Evolutionary conservation across 257 asterid species (phyloP).

Genomic region (Gardenia jasminoides): DNA sequence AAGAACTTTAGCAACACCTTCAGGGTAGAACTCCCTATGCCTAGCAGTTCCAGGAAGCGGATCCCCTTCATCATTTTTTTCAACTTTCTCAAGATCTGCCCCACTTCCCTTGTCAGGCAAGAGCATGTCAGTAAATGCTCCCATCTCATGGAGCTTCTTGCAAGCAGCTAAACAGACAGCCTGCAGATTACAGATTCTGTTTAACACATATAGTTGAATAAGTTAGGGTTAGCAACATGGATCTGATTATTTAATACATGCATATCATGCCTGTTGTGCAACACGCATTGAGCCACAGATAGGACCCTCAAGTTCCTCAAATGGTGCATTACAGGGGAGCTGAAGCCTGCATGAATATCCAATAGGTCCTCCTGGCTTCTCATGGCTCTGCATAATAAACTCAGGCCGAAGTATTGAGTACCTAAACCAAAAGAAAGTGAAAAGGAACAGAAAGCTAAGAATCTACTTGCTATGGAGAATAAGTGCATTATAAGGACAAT

Average conservation of each 20-base stretch:
- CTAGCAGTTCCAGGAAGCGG: slow-evolving; percentile 97
- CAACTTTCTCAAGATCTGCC: slow-evolving; percentile 65
- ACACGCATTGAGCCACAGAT: slow-evolving; percentile 89
- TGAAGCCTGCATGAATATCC: slow-evolving; percentile 98
- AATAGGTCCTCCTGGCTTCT: slow-evolving; percentile 62
- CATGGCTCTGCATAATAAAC: slow-evolving; percentile 88
- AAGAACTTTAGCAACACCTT: slow-evolving; percentile 92
- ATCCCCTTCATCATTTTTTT: slow-evolving; percentile 85
- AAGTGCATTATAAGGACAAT: neutral
- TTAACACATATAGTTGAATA: slow-evolving; percentile 15
- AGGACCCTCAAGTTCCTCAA: slow-evolving; percentile 94
- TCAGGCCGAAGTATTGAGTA: slow-evolving; percentile 97
- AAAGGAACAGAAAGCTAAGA: slow-evolving; percentile 3
- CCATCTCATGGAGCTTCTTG: slow-evolving; percentile 99
- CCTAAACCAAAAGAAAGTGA: slow-evolving; percentile 29
- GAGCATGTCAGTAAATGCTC: slow-evolving; percentile 99
- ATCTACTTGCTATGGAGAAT: slow-evolving; percentile 12
- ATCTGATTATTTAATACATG: slow-evolving; percentile 17
- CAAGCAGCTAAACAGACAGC: slow-evolving; percentile 99
- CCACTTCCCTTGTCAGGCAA: slow-evolving; percentile 96
- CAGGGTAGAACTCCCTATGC: slow-evolving; percentile 99
- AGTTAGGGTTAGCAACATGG: neutral
- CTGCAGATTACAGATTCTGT: slow-evolving; percentile 39
- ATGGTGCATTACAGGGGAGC: slow-evolving; percentile 99
- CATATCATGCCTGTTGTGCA: slow-evolving; percentile 84